Base-by-base conservation (phyloP, 2,329 filamentous ascomycete species). In the Diplodia mutila region DNA sequence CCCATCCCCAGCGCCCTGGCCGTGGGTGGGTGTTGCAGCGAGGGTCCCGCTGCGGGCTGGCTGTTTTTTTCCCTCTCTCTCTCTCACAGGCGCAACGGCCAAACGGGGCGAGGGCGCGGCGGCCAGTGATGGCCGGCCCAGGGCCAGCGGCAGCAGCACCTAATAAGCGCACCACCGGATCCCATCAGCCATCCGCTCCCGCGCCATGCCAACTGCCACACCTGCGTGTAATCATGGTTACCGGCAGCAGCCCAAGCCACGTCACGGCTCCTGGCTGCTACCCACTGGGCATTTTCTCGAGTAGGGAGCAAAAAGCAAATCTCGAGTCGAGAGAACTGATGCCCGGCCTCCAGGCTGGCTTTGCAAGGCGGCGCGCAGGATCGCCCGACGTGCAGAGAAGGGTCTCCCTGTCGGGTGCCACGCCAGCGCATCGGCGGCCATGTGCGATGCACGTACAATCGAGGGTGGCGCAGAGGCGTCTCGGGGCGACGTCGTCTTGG, bases 361-460 rank as follows among this genome's bases (percentile, higher is more conserved):
- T 34, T 46, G 34, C 54, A n/a, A 59, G 54, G 54, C 54, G 54
- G n/a, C 42, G 18, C 54, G 27, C 37, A 27, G 23, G 54, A 59
- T 59, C 54, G 54, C 32, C 54, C 54, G 54, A 23, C 54, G 54
- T 59, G 54, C 54, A 59, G 54, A 59, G 37, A 54, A 29, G 14
- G 49, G 21, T 16, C 32, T 37, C 32, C 53, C 53, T 59, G 29
- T 46, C 54, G 57, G 57, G 57, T 61, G 57, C 57, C 57, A 61
- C 57, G 57, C 57, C 57, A 61, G 46, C 57, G 57, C 57, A 49
- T 46, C 55, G 37, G 29, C 55, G 52, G 27, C 52, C 52, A 54
- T 54, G 52, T 34, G 52, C 27, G 21, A 37, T 59, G 37, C 54
- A 59, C 39, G 54, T 59, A 59, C 54, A 59, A 59, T 59, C 39